Evolutionary conservation across 768 basidiomycete genomes (phyloP), one percentile per base, ranked within the genome.

Genomic region (Mycena alexandri): DNA sequence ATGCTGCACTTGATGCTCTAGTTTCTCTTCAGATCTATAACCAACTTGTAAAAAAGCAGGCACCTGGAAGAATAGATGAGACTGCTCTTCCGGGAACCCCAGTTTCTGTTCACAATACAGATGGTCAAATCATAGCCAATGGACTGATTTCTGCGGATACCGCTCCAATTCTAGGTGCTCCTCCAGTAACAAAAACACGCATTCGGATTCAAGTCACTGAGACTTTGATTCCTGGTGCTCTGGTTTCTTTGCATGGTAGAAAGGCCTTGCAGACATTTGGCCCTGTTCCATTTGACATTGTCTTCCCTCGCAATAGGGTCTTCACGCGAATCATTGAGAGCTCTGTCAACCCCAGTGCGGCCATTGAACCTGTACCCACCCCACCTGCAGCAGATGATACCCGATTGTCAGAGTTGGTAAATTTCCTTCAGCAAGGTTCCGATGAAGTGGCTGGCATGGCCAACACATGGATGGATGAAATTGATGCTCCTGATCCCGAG

Each of bases 201-300:
- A 29, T 29, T 29, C 29, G 29, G 6, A 29, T 29, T 29, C 29
- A 29, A 29, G 29, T 29, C 29, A 29, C 29, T 29, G 29, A 29
- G 29, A 29, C 29, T 29, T 29, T 29, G 19, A 21, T 48, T 22
- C 51, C 51, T 34, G 29, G 12, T 33, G 51, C 51, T 22, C 25
- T 53, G 29, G 17, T 53, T 10, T 33, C 51, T 9, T n/a, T 53
- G 19, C 51, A 53, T 19, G 34, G 34, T 34, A 53, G 34, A 34
- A 5, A 33, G n/a, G 51, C 29, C 19, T 25, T 34, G 6, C 29
- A 53, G 34, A 13, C 51, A 33, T 53, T 53, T 53, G 51, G 51
- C 5, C 51, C 51, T 34, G 33, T 53, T 34, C 51, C 51, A 53
- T 53, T 53, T 34, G 33, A 53, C 34, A 53, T 53, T 33, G 29